Evolutionary conservation across 352 stramenopile species (phyloP), one percentile per base, ranked within the genome.

Genomic region (Pythium vanterpoolii): DNA sequence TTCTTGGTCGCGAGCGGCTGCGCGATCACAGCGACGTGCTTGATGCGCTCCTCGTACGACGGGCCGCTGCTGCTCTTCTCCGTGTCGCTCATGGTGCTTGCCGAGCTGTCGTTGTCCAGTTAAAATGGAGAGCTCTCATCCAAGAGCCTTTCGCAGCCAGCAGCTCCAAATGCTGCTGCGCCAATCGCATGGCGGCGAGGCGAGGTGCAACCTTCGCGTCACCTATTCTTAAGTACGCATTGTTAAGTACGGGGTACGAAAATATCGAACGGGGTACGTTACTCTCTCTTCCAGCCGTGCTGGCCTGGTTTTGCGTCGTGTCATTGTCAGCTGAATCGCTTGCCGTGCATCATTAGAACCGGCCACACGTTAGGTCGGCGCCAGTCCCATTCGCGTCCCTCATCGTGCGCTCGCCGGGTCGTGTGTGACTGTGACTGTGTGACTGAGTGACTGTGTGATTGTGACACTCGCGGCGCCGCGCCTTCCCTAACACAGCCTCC

Each of bases 1-100:
- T 99, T 99, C 81, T 99, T 99, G 55, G 83, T 90, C 36, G 97
- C 97, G 51, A 99, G 79, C 27, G 98, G 98, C 69, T 98, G 93
- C 34, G 96, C 86, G 67, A 99, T 99, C 48, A 92, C 71, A 56
- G 77, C 90, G 34, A 95, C 71, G 60, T 95, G 84, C 74, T 93
- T 93, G 33, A 93, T 73, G 45, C 84, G 83, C 67, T 95, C 86
- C 66, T 95, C 86, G 66, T 95, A 95, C 43, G 73, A 69, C 48
- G 73, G 53, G 36, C 67, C 66, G 69, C 53, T 69, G 48, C 61
- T 90, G 48, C 61, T 90, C 62, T 71, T 73, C 67, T 89, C 77
- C 53, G 69, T 77, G 77, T 89, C 77, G 74, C 77, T 91, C 81
- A 91, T 89, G 30, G 26, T 48, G 10, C 24, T 48, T 30, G n/a